These are phyloP conservation scores for Spizellomyces sp. DNA, from an alignment of 192 early-diverging fungal genomes.

Conservation along the genomic window DNA sequence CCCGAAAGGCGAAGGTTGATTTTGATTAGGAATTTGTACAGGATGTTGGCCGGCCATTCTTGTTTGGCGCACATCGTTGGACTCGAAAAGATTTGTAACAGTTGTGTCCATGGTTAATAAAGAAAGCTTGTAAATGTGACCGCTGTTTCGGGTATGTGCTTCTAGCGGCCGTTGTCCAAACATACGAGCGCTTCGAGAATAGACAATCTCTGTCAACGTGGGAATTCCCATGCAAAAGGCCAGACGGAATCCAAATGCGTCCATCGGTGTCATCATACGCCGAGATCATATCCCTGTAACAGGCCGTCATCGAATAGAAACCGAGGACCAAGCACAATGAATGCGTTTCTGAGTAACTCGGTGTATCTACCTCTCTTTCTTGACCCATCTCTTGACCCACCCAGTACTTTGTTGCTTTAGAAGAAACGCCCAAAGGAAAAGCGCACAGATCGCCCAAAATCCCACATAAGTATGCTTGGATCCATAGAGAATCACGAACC, in stretches of 20 bases:
- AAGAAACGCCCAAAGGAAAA: slow-evolving; percentile 1
- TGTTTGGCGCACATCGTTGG: background rate
- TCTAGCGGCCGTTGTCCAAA: no score
- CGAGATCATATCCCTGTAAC: background rate
- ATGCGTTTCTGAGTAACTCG: background rate
- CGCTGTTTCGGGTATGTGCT: no score
- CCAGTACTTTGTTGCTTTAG: background rate
- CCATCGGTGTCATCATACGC: background rate
- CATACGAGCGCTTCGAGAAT: no score
- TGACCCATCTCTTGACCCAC: background rate
- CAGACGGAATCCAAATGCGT: background rate
- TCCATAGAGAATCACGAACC: slow-evolving; percentile 4
- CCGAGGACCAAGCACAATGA: background rate
- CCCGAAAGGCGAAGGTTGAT: background rate
- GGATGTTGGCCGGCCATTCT: background rate
- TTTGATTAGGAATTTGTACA: background rate
- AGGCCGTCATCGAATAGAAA: background rate
- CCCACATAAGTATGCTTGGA: background rate
- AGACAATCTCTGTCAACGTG: no score
- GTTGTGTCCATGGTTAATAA: background rate
- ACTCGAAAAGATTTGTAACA: background rate
- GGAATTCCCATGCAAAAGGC: no score
- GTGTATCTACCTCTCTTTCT: background rate
- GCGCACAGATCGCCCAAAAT: slow-evolving; percentile 4
- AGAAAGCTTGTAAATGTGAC: no score